Base-by-base conservation (phyloP, 1,139 yeast genomes). In the Hansenula lynferdii region DNA sequence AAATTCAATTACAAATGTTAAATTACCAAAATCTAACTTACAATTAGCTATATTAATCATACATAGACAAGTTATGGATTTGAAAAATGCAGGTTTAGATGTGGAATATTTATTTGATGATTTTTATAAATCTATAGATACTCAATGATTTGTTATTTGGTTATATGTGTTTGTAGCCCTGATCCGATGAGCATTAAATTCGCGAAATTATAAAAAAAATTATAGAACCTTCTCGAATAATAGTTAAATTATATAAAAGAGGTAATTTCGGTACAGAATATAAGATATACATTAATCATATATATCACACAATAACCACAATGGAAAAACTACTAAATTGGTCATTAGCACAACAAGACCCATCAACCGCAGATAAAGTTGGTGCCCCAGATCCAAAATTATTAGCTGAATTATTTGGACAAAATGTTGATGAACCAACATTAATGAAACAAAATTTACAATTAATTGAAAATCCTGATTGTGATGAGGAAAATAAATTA, bases 241-340 rank as follows among this genome's bases (percentile, higher is more conserved):
- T 9, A 12, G 6, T 23, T 11, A 23, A 24, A n/a, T n/a, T n/a
- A n/a, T n/a, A n/a, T n/a, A n/a, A n/a, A n/a, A n/a, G n/a, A n/a
- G n/a, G n/a, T n/a, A n/a, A n/a, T n/a, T n/a, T n/a, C n/a, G n/a
- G n/a, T n/a, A n/a, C n/a, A n/a, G n/a, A n/a, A n/a, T n/a, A n/a
- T n/a, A n/a, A n/a, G n/a, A n/a, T n/a, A n/a, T n/a, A n/a, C n/a
- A n/a, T n/a, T n/a, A n/a, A n/a, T n/a, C n/a, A n/a, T n/a, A n/a
- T n/a, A n/a, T n/a, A n/a, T n/a, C n/a, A n/a, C n/a, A n/a, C n/a
- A n/a, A n/a, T n/a, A n/a, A n/a, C n/a, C 11, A 57, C 28, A 23
- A 90, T 90, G 97, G 97, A 90, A 45, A 89, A 89, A 60, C 62
- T 90, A 50, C 65, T 90, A 48, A 86, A 87, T 51, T 90, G 97